Evolutionary conservation across 495 filamentous ascomycete genomes (phyloP).

Genomic region (Letharia columbiana): DNA sequence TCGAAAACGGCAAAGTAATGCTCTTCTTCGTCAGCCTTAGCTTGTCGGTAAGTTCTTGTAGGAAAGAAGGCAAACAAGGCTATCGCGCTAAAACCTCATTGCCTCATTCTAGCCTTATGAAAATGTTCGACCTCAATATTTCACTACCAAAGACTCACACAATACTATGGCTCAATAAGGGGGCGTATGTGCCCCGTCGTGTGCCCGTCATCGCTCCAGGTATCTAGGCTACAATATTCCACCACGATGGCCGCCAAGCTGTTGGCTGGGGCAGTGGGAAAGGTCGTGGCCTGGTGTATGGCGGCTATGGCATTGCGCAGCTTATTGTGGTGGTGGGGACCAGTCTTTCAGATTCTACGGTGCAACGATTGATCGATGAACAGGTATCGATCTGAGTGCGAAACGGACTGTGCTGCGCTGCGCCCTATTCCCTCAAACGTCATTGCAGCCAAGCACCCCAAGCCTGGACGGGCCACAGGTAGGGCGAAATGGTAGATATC

Average conservation of each 20-base stretch:
- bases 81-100: constrained; percentile 15
- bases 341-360: neutral
- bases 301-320: constrained; percentile 8
- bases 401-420: neutral
- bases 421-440: constrained; percentile 1
- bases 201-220: constrained; percentile 1
- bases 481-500: neutral
- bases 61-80: constrained; percentile 17
- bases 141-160: neutral
- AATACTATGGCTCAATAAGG: neutral
- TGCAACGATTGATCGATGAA: neutral
- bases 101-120: constrained; percentile 2
- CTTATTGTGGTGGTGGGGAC: neutral
- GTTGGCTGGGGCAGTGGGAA: constrained; percentile 12
- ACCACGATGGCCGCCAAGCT: constrained; percentile 6
- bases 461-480: neutral
- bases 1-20: neutral
- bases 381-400: neutral
- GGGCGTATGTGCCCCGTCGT: constrained; percentile 7
- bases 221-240: constrained; percentile 4
- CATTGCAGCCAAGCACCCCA: neutral
- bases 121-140: neutral
- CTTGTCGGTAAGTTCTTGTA: neutral
- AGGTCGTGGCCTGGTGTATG: constrained; percentile 3
- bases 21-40: neutral